These are phyloP conservation scores for Schwanniomyces yamadae DNA, from an alignment of 805 yeast species.

Conservation along the genomic window DNA sequence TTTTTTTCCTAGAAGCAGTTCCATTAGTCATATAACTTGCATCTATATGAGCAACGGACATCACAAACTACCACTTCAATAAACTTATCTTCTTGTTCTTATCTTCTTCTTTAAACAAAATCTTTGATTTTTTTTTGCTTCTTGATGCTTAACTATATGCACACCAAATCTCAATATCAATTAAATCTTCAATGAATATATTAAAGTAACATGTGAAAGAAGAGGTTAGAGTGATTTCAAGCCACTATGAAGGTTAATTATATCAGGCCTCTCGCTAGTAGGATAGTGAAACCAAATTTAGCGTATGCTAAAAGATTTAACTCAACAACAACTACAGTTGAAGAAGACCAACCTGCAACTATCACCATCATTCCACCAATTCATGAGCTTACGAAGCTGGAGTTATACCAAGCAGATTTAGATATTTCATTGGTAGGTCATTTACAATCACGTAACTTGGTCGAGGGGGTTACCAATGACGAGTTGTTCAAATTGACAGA, in stretches of 20 bases:
- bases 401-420: constrained; percentile 20
- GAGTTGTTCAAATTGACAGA: constrained; percentile 34
- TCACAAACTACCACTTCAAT: not conserved
- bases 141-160: not conserved
- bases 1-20: constrained; percentile 13
- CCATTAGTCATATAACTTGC: constrained; percentile 6
- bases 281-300: not conserved
- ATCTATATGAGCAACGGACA: constrained; percentile 13
- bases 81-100: too few species aligned
- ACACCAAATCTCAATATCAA: too few species aligned
- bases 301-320: not conserved
- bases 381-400: constrained; percentile 20
- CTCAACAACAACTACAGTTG: not conserved
- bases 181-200: too few species aligned
- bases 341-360: constrained; percentile 24
- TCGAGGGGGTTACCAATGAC: constrained; percentile 40
- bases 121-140: not conserved
- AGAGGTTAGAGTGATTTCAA: too few species aligned
- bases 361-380: constrained; percentile 41
- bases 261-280: too few species aligned
- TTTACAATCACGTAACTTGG: constrained; percentile 34
- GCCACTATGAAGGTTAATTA: too few species aligned
- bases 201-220: too few species aligned
- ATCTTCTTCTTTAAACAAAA: too few species aligned
- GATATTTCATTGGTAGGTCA: constrained; percentile 34